These are phyloP conservation scores for Lactifluus echinatus DNA, from an alignment of 768 basidiomycete species.

Conservation along the genomic window DNA sequence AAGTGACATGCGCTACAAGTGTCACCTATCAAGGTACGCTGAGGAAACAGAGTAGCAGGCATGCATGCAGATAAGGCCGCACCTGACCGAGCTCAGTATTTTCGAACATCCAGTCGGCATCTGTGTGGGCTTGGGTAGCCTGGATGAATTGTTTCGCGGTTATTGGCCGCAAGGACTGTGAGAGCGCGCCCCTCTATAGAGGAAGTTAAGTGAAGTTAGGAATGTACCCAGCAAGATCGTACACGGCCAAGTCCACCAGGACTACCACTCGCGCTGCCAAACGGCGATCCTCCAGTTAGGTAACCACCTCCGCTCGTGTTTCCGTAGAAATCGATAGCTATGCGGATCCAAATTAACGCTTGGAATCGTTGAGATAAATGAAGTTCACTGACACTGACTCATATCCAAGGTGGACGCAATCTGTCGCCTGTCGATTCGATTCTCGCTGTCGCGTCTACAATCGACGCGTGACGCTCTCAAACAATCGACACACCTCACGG, in stretches of 20 bases:
- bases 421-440: not conserved
- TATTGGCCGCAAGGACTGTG: constrained; percentile 57
- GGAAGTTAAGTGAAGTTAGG: not conserved
- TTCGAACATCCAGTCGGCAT: constrained; percentile 84
- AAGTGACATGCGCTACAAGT: constrained; percentile 64
- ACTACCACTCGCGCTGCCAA: constrained; percentile 45
- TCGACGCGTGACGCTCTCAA: constrained; percentile 13
- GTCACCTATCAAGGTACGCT: constrained; percentile 42
- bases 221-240: constrained; percentile 25
- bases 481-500: constrained; percentile 14
- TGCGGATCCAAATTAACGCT: constrained; percentile 30
- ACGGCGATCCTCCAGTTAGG: constrained; percentile 52
- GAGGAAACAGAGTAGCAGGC: not conserved
- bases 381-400: constrained; percentile 15
- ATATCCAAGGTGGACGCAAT: not conserved
- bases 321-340: constrained; percentile 30
- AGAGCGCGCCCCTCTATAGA: constrained; percentile 31
- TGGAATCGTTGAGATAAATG: constrained; percentile 25
- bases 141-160: constrained; percentile 67
- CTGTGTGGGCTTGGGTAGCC: constrained; percentile 77
- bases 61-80: constrained; percentile 14
- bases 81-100: constrained; percentile 77
- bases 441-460: not conserved
- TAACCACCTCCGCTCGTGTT: constrained; percentile 46
- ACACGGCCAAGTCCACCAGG: constrained; percentile 43